Evolutionary conservation across 2,329 filamentous ascomycete species (phyloP).

Genomic region (Phaeosphaeria sp.): DNA sequence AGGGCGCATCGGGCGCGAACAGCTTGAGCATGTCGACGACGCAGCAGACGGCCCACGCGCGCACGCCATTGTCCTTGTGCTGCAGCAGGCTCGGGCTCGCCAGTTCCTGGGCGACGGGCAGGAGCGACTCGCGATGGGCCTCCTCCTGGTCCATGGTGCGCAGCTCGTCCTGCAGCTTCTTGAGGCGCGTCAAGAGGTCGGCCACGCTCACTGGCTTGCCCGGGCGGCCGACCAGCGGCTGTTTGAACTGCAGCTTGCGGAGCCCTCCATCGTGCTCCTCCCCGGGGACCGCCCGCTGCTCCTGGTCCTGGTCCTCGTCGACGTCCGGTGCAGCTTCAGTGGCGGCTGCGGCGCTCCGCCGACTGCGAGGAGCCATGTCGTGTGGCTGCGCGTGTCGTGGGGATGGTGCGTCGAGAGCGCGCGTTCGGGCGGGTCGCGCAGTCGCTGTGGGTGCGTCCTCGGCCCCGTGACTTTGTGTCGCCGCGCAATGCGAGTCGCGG

Average conservation of each 20-base stretch:
- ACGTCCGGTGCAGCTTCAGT: conserved; percentile 29
- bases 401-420: conserved; percentile 2
- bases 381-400: conserved; percentile 37
- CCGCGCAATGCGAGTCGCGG: background rate
- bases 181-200: conserved; percentile 81
- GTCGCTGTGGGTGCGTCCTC: background rate
- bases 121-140: conserved; percentile 81
- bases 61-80: conserved; percentile 93
- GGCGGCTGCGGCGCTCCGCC: conserved; percentile 47
- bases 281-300: conserved; percentile 56
- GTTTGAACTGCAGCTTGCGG: conserved; percentile 73
- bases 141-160: conserved; percentile 86
- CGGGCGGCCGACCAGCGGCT: conserved; percentile 88
- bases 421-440: background rate
- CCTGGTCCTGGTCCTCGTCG: conserved; percentile 32
- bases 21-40: conserved; percentile 92
- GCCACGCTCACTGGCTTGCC: conserved; percentile 86
- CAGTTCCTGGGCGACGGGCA: conserved; percentile 83
- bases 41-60: conserved; percentile 86
- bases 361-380: conserved; percentile 49
- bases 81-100: conserved; percentile 80
- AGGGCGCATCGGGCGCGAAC: conserved; percentile 93
- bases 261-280: conserved; percentile 12
- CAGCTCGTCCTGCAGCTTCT: conserved; percentile 82
- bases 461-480: background rate